Evolutionary conservation across 805 yeast species (phyloP).

Genomic region (Ogataea paradorogensis): DNA sequence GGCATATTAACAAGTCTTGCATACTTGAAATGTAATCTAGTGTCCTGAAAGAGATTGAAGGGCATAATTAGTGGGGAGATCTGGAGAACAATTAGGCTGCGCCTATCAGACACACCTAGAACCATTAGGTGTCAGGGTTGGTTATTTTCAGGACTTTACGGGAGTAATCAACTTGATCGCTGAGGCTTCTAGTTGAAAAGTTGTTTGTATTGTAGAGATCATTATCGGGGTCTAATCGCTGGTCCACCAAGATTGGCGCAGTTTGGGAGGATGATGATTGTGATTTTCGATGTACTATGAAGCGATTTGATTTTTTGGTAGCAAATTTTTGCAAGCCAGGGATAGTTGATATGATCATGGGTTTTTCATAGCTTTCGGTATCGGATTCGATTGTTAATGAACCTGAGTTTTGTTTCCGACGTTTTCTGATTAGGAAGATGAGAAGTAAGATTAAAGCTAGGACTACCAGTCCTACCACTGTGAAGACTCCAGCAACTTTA

Average conservation of each 20-base stretch:
- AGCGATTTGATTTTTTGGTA: slow-evolving; percentile 9
- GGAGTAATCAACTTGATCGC: slow-evolving; percentile 57
- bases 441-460: slow-evolving; percentile 43
- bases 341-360: slow-evolving; percentile 15
- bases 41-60: too few relatives aligned
- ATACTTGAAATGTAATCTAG: neutral
- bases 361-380: slow-evolving; percentile 21
- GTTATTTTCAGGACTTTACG: slow-evolving; percentile 55
- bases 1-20: neutral
- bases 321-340: slow-evolving; percentile 2
- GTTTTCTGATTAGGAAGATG: slow-evolving; percentile 35
- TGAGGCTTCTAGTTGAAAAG: slow-evolving; percentile 44
- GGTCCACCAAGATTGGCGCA: slow-evolving; percentile 43
- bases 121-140: slow-evolving; percentile 32
- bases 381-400: slow-evolving; percentile 21
- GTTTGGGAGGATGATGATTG: neutral
- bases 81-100: too few relatives aligned
- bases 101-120: slow-evolving; percentile 4
- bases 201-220: slow-evolving; percentile 47
- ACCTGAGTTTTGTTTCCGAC: slow-evolving; percentile 4
- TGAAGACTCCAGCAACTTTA: slow-evolving; percentile 82
- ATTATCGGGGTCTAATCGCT: slow-evolving; percentile 56
- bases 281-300: neutral
- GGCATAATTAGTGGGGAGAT: too few relatives aligned
- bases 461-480: slow-evolving; percentile 69